A percentile compares a stretch with the other conserved stretches of the same genome.
Conservation (phyloP, 139 green algal genomes). For the Tetradesmus lagerheimii region DNA sequence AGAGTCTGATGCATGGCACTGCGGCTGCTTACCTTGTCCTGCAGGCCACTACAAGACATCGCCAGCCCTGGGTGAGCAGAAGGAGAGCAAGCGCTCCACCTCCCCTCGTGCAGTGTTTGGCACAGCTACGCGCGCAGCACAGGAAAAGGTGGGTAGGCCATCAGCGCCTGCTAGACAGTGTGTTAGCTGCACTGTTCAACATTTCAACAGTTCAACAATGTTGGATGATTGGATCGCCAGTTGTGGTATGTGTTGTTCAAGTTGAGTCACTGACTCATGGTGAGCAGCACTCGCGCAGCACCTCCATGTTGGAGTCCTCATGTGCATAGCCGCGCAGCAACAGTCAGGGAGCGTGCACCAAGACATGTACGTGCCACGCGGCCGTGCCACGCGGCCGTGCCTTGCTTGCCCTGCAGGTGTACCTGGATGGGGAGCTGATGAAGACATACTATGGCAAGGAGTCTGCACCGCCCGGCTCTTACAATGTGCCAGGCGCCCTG, state of each 20-base stretch:
- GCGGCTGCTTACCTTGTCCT: neutral
- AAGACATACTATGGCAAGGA: slow-evolving; percentile 68
- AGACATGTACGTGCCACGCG: too few species aligned
- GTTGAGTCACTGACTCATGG: too few species aligned
- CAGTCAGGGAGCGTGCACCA: too few species aligned
- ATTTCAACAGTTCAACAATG: too few species aligned
- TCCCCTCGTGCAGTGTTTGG: slow-evolving; percentile 66
- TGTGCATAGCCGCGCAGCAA: too few species aligned
- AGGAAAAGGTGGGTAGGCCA: slow-evolving; percentile 1
- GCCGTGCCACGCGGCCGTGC: too few species aligned
- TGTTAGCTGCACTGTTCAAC: too few species aligned
- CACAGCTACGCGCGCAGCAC: slow-evolving; percentile 55
- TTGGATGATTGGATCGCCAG: too few species aligned
- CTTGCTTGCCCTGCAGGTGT: slow-evolving; percentile 54
- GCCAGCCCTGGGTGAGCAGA: slow-evolving; percentile 61
- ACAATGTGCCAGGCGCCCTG: slow-evolving; percentile 54
- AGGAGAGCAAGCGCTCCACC: slow-evolving; percentile 62
- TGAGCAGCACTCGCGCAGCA: too few species aligned
- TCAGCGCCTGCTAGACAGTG: too few species aligned
- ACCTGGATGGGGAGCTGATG: slow-evolving; percentile 72
- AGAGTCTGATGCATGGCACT: neutral
- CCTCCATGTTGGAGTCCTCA: too few species aligned
- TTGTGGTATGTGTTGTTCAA: too few species aligned
- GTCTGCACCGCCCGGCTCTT: slow-evolving; percentile 64
- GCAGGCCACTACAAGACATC: slow-evolving; percentile 23